Evolutionary conservation across 163 green algal species (phyloP).

Genomic region (Chlamydomonas reinhardtii): DNA sequence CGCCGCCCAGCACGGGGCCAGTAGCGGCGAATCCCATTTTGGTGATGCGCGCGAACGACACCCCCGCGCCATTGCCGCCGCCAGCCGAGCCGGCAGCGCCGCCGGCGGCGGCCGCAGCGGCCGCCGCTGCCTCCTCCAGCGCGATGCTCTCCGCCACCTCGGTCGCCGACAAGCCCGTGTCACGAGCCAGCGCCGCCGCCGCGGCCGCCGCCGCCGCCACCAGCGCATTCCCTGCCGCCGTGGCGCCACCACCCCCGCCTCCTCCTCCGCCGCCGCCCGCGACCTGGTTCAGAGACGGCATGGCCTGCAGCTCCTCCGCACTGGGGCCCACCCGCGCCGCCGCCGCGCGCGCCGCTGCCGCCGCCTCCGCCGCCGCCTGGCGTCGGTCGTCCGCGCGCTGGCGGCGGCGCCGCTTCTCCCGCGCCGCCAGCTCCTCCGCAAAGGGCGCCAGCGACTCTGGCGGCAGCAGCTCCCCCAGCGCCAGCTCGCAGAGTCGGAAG

Average conservation of each 20-base stretch:
- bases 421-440: conserved; percentile 69
- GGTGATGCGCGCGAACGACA: conserved; percentile 83
- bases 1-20: conserved; percentile 67
- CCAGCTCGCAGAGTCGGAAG: conserved; percentile 79
- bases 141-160: conserved; percentile 54
- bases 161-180: conserved; percentile 36
- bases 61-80: conserved; percentile 31
- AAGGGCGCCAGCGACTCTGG: conserved; percentile 73
- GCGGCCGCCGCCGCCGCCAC: conserved; percentile 38
- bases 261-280: neutral
- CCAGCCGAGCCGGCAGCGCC: neutral
- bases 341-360: conserved; percentile 63
- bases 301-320: conserved; percentile 67
- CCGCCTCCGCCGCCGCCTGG: conserved; percentile 55
- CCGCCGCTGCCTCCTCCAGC: conserved; percentile 39
- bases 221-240: neutral
- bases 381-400: conserved; percentile 60
- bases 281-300: conserved; percentile 51
- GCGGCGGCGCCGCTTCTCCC: conserved; percentile 64
- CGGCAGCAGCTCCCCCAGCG: conserved; percentile 62
- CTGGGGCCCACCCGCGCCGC: conserved; percentile 58
- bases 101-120: neutral
- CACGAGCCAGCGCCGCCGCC: conserved; percentile 44
- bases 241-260: neutral
- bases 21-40: conserved; percentile 85